phyloP scores from a whole-genome alignment of 2,329 filamentous ascomycete genomes.

The Clonostachys rhizophaga region DNA sequence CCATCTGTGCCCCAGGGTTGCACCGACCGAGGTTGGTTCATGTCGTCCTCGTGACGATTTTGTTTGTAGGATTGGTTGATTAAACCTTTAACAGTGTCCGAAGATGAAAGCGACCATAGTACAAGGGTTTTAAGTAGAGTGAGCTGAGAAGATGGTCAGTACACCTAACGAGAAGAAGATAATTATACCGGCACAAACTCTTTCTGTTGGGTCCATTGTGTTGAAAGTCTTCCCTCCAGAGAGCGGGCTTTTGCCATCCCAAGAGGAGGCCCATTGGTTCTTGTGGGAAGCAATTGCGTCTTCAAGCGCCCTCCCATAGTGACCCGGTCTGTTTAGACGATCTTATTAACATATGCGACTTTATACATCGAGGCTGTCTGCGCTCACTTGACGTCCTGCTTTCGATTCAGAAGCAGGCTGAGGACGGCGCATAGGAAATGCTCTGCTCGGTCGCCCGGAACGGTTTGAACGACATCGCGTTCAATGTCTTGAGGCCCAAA shows the following conservation, averaged over 20 bases:
- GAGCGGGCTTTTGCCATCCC: constrained; percentile 80
- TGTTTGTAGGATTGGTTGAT: constrained; percentile 89
- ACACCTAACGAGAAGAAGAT: not conserved
- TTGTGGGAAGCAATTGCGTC: constrained; percentile 85
- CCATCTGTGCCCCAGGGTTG: constrained; percentile 89
- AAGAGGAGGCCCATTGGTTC: constrained; percentile 80
- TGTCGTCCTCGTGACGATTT: constrained; percentile 70
- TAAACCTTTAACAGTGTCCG: constrained; percentile 73
- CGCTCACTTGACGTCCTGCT: constrained; percentile 93
- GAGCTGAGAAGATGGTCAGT: constrained; percentile 50
- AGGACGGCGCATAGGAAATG: constrained; percentile 85
- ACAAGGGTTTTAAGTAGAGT: constrained; percentile 77
- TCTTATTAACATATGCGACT: not conserved
- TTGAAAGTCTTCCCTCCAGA: constrained; percentile 77
- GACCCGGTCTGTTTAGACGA: constrained; percentile 62
- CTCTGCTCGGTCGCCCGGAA: constrained; percentile 82
- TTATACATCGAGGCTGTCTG: constrained; percentile 20
- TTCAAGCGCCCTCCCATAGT: constrained; percentile 89
- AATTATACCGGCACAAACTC: constrained; percentile 49
- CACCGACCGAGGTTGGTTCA: constrained; percentile 83
- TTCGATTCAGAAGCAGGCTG: constrained; percentile 86
- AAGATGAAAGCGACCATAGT: constrained; percentile 85
- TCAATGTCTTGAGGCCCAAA: constrained; percentile 96
- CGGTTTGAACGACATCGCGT: constrained; percentile 70
- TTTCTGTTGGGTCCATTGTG: constrained; percentile 73